Evolutionary conservation across 768 basidiomycete species (phyloP).

Genomic region (Myochromella boudieri): DNA sequence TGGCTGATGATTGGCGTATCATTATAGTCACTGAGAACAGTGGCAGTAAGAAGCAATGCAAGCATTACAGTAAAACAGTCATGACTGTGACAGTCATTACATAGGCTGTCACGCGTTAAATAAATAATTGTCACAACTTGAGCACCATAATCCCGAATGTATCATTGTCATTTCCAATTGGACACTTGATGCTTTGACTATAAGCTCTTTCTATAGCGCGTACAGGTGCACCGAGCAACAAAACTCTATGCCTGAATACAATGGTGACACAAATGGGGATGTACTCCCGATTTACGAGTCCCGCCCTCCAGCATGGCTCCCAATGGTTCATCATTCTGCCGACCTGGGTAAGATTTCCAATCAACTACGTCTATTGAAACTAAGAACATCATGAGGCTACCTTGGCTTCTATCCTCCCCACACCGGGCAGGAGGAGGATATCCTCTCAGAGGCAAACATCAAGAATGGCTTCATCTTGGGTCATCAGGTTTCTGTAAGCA

Average conservation of each 20-base stretch:
- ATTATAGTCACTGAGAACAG: no score
- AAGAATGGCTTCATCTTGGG: constrained; percentile 61
- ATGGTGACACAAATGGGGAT: constrained; percentile 27
- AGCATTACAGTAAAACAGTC: no score
- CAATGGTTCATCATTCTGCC: constrained; percentile 60
- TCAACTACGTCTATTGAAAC: background rate
- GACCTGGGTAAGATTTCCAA: constrained; percentile 54
- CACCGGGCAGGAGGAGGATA: constrained; percentile 73
- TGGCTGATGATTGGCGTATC: constrained; percentile 60
- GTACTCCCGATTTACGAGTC: constrained; percentile 58
- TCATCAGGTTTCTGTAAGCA: constrained; percentile 57
- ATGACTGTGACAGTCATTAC: no score
- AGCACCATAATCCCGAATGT: no score
- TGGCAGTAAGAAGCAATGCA: no score
- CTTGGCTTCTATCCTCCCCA: constrained; percentile 75
- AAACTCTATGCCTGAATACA: constrained; percentile 33
- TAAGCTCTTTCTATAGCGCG: no score
- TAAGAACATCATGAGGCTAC: constrained; percentile 51
- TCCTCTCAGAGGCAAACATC: constrained; percentile 61
- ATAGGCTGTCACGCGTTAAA: no score
- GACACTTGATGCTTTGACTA: constrained; percentile 8
- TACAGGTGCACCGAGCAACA: no score
- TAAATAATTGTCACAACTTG: no score
- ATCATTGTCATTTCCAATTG: no score
- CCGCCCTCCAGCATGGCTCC: constrained; percentile 74